These are phyloP conservation scores for Ceratobasidium sp. DNA, from an alignment of 1,284 basidiomycete species.

Conservation along the genomic window DNA sequence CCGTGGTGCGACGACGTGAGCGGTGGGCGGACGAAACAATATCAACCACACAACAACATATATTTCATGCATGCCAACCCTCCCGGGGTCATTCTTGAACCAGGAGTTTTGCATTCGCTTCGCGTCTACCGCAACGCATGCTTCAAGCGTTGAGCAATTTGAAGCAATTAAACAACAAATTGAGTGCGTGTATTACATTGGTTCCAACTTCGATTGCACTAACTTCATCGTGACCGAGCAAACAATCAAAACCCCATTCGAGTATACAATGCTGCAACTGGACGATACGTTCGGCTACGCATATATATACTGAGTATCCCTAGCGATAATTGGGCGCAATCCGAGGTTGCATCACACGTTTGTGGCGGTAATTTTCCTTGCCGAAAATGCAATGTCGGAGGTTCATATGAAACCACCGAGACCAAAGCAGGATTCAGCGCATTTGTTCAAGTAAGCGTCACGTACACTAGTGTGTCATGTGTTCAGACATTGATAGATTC, in stretches of 20 bases:
- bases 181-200: conserved; percentile 47
- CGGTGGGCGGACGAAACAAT: conserved; percentile 56
- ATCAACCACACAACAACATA: conserved; percentile 55
- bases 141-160: conserved; percentile 51
- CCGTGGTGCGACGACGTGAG: conserved; percentile 56
- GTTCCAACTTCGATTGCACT: no score
- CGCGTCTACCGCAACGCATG: no score
- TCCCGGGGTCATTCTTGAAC: conserved; percentile 54
- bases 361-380: not conserved
- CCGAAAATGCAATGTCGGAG: not conserved
- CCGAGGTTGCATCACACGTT: not conserved
- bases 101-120: conserved; percentile 57
- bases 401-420: not conserved
- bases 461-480: no score
- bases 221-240: not conserved
- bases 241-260: conserved; percentile 44
- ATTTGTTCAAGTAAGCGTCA: not conserved
- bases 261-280: conserved; percentile 1
- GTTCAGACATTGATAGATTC: not conserved
- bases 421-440: not conserved
- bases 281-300: not conserved
- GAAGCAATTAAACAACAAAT: conserved; percentile 54
- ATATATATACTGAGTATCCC: not conserved
- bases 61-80: conserved; percentile 48
- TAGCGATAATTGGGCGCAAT: not conserved